Percentiles rank a stretch among this genome's conserved stretches.
These are phyloP conservation scores for Monosporascus sp. DNA, from an alignment of 2,329 filamentous ascomycete species.

Conservation along the genomic window DNA sequence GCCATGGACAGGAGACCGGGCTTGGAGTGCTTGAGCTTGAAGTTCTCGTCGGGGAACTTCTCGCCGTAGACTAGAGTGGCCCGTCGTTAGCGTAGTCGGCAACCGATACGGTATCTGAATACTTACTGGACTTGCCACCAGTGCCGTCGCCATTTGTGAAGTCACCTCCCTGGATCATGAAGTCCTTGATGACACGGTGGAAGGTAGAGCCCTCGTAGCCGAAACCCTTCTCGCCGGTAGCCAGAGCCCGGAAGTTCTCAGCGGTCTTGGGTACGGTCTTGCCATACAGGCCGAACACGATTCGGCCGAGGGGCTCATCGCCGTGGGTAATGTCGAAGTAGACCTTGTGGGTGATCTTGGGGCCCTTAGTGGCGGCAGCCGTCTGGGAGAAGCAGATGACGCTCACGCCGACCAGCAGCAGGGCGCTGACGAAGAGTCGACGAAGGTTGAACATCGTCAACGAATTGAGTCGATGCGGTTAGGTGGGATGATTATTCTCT, in stretches of 20 bases:
- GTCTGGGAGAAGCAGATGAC: conserved; percentile 72
- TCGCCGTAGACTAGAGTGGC: conserved; percentile 65
- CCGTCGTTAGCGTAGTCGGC: background rate
- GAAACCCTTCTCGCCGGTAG: conserved; percentile 80
- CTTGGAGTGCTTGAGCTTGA: conserved; percentile 90
- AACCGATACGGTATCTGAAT: background rate
- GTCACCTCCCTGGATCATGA: conserved; percentile 91
- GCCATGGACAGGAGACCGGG: conserved; percentile 80
- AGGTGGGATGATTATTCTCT: background rate
- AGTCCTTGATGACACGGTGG: conserved; percentile 85
- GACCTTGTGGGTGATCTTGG: conserved; percentile 94
- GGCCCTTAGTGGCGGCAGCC: conserved; percentile 72
- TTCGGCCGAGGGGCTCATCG: conserved; percentile 65
- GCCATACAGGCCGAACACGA: conserved; percentile 80
- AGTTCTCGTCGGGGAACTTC: conserved; percentile 87
- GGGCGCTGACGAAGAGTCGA: conserved; percentile 63
- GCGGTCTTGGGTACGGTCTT: conserved; percentile 75
- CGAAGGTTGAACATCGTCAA: conserved; percentile 68
- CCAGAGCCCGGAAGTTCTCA: conserved; percentile 73
- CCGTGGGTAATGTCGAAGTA: conserved; percentile 80
- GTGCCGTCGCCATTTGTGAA: conserved; percentile 80
- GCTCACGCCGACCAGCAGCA: conserved; percentile 70
- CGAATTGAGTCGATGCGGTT: background rate
- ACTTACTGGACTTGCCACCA: conserved; percentile 76
- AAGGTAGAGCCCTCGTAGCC: conserved; percentile 77